phyloP scores from a whole-genome alignment of 2,329 filamentous ascomycete species.

The Calonectria multiphialidica region DNA sequence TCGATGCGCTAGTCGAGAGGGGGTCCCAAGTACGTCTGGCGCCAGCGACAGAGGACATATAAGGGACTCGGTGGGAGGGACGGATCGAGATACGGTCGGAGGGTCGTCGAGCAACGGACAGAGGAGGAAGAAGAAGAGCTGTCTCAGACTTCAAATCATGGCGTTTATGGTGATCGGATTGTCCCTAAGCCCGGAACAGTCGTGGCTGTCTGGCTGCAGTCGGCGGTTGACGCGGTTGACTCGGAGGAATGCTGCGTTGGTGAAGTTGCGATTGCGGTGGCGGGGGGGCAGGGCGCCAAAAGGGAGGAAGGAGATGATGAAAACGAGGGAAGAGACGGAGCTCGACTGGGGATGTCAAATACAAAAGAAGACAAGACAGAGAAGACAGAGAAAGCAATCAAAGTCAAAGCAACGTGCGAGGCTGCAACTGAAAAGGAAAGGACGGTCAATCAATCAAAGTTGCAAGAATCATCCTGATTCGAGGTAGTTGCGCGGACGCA shows the following conservation, averaged over 20 bases:
- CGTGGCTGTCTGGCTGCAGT: neutral
- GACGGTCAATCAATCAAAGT: neutral
- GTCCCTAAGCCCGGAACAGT: neutral
- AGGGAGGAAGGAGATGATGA: neutral
- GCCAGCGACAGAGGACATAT: conserved; percentile 27
- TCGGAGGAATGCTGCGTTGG: conserved; percentile 6
- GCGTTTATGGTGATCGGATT: neutral
- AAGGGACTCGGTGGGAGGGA: conserved; percentile 11
- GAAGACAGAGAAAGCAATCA: neutral
- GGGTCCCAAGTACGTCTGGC: conserved; percentile 14
- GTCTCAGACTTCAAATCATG: conserved; percentile 6
- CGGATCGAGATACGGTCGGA: neutral
- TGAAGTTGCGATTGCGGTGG: neutral
- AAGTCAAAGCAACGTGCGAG: conserved; percentile 8
- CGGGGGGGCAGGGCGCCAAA: neutral
- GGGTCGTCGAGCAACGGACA: neutral
- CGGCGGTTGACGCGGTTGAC: neutral
- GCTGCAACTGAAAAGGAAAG: conserved; percentile 1
- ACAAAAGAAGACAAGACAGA: neutral
- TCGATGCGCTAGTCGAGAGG: neutral
- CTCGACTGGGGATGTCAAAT: neutral
- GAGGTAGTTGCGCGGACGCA: conserved; percentile 16
- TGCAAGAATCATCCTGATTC: conserved; percentile 13
- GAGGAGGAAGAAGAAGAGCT: neutral
- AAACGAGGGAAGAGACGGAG: conserved; percentile 5